Percentiles rank a stretch among this genome's conserved stretches.
Conservation (phyloP, 345 rosid genomes). For the Arabidopsis arenosa region DNA sequence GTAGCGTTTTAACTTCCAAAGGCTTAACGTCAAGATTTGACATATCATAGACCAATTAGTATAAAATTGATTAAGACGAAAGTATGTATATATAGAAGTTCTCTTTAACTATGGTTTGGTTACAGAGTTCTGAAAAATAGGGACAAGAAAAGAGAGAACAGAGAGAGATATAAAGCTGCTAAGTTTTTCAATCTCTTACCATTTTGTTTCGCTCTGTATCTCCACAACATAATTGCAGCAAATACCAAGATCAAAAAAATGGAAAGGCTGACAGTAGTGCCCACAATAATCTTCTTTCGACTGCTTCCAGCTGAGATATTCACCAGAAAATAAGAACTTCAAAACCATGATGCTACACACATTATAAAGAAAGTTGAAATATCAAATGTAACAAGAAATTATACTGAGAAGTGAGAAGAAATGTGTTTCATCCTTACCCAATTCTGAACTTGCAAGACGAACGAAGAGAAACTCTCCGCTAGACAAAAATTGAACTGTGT, state of each 20-base stretch:
- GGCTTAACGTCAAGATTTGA: neutral
- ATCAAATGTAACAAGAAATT: neutral
- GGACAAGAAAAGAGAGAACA: neutral
- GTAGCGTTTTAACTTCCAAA: slow-evolving; percentile 19
- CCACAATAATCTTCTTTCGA: slow-evolving; percentile 20
- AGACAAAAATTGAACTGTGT: slow-evolving; percentile 32
- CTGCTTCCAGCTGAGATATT: slow-evolving; percentile 36
- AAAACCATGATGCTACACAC: slow-evolving; percentile 2
- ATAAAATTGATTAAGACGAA: neutral
- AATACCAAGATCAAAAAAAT: slow-evolving; percentile 18
- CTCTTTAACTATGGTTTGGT: neutral
- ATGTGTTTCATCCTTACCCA: slow-evolving; percentile 32
- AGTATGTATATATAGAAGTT: neutral
- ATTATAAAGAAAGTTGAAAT: slow-evolving; percentile 10
- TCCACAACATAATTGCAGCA: slow-evolving; percentile 19
- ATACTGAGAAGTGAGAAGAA: neutral
- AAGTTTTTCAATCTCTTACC: slow-evolving; percentile 24
- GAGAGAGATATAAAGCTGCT: slow-evolving; percentile 1
- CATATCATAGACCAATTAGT: slow-evolving; percentile 1
- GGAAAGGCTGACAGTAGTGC: slow-evolving; percentile 26
- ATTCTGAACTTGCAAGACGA: slow-evolving; percentile 40
- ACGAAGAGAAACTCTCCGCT: slow-evolving; percentile 35
- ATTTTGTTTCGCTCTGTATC: slow-evolving; percentile 23
- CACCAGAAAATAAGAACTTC: neutral
- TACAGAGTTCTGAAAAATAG: neutral